phyloP scores from a whole-genome alignment of 2,329 filamentous ascomycete genomes.

The Amauroascus verrucosus region DNA sequence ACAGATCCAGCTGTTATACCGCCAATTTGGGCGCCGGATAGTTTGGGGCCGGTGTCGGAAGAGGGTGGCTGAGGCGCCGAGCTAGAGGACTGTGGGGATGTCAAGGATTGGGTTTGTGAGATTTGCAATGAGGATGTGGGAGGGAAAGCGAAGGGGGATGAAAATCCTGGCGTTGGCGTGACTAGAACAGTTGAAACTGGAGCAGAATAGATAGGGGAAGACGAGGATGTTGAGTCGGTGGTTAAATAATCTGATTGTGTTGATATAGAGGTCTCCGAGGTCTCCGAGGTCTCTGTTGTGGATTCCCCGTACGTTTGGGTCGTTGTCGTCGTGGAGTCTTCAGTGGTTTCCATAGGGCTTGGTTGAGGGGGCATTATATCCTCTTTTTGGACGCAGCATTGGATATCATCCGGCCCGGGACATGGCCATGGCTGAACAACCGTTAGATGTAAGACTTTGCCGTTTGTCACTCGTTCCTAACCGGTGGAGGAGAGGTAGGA shows the following conservation, averaged over 20 bases:
- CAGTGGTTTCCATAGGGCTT: background rate
- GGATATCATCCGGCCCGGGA: conserved; percentile 7
- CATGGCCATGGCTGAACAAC: background rate
- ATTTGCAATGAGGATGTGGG: background rate
- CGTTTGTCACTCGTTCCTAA: background rate
- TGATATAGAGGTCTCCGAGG: background rate
- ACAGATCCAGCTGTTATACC: conserved; percentile 9
- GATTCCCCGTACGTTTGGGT: background rate
- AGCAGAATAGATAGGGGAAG: background rate
- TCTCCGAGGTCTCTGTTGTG: background rate
- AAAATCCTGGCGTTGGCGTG: background rate
- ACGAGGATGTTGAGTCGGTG: background rate
- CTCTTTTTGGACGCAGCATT: conserved; percentile 9
- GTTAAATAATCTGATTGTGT: background rate
- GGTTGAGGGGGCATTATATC: background rate
- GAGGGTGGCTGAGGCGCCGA: background rate
- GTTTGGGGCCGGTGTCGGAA: background rate
- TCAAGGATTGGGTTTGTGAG: background rate
- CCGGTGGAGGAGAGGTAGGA: background rate
- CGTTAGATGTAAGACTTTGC: background rate
- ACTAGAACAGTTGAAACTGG: background rate
- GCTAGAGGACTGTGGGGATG: background rate
- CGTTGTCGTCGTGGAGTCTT: background rate
- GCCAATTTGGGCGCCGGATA: conserved; percentile 6
- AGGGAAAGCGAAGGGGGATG: background rate